A percentile compares a stretch with the other conserved stretches of the same genome.
Evolutionary conservation across 176 grass and related monocot species (phyloP).

Genomic region (Oryza meridionalis): DNA sequence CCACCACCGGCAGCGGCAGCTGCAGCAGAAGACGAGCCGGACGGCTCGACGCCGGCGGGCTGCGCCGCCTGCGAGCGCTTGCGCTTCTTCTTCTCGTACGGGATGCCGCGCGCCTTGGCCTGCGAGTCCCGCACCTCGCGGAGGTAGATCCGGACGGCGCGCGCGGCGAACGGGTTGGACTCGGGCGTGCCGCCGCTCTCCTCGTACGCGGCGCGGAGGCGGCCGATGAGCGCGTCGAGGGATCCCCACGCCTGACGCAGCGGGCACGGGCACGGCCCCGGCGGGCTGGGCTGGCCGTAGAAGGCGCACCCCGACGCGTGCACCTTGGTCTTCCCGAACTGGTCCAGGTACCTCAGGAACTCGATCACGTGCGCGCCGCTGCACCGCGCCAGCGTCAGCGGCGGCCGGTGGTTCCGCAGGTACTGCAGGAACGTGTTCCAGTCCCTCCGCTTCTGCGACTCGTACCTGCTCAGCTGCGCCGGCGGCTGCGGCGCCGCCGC

Average conservation of each 20-base stretch:
- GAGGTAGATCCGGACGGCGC: slow-evolving; percentile 96
- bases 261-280: slow-evolving; percentile 78
- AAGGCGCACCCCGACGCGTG: slow-evolving; percentile 66
- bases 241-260: slow-evolving; percentile 95
- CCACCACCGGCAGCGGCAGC: neutral
- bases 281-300: slow-evolving; percentile 85
- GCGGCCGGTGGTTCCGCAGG: slow-evolving; percentile 93
- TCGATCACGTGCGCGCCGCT: slow-evolving; percentile 99
- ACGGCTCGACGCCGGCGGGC: slow-evolving; percentile 13
- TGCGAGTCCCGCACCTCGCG: slow-evolving; percentile 95
- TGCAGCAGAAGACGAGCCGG: slow-evolving; percentile 5
- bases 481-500: slow-evolving; percentile 18
- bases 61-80: slow-evolving; percentile 55
- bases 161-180: slow-evolving; percentile 88
- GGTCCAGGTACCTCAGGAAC: slow-evolving; percentile 89
- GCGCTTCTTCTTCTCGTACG: slow-evolving; percentile 98
- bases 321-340: slow-evolving; percentile 99
- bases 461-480: slow-evolving; percentile 80
- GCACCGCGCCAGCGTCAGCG: slow-evolving; percentile 90
- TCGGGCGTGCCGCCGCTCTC: slow-evolving; percentile 90
- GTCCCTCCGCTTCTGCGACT: slow-evolving; percentile 95
- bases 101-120: slow-evolving; percentile 93
- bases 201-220: slow-evolving; percentile 92
- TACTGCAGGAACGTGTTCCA: slow-evolving; percentile 99
- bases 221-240: slow-evolving; percentile 95